Evolutionary conservation across 305 asterid species (phyloP).

Genomic region (Andrographis paniculata): DNA sequence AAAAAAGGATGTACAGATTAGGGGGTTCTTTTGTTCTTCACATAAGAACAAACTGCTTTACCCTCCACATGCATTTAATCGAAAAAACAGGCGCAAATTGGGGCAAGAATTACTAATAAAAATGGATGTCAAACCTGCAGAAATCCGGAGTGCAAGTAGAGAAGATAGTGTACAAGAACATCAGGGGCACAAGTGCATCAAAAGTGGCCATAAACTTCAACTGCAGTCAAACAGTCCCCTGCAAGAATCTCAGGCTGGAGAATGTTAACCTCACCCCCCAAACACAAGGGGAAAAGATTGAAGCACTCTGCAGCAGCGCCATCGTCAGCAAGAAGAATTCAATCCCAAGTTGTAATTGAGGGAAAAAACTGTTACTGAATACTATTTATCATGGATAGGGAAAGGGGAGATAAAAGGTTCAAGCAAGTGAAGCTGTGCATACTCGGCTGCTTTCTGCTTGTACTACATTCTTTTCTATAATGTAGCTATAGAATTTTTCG

Average conservation of each 20-base stretch:
- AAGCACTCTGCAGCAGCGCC: slow-evolving; percentile 35
- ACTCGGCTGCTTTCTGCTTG: slow-evolving; percentile 25
- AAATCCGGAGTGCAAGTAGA: slow-evolving; percentile 61
- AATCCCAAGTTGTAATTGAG: slow-evolving; percentile 25
- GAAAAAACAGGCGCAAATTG: too few relatives aligned
- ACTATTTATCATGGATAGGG: not conserved
- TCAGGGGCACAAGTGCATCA: slow-evolving; percentile 67
- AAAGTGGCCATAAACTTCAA: slow-evolving; percentile 55
- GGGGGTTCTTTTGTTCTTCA: too few relatives aligned
- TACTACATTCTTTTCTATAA: not conserved
- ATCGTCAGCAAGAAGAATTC: slow-evolving; percentile 14
- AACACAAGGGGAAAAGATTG: slow-evolving; percentile 19
- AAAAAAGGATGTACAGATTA: too few relatives aligned
- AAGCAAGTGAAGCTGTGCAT: slow-evolving; percentile 19
- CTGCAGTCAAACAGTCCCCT: slow-evolving; percentile 72
- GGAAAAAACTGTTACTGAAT: too few relatives aligned
- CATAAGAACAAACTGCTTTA: too few relatives aligned
- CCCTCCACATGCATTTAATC: too few relatives aligned
- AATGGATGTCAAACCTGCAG: slow-evolving; percentile 24
- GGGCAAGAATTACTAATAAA: not conserved
- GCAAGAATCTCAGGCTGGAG: slow-evolving; percentile 46
- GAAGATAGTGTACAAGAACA: slow-evolving; percentile 62
- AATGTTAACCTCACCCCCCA: slow-evolving; percentile 40
- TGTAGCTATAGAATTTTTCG: too few relatives aligned
- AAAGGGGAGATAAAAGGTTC: not conserved